Base-by-base conservation (phyloP, 2,329 filamentous ascomycete genomes). In the Arthrobotrys iridis region DNA sequence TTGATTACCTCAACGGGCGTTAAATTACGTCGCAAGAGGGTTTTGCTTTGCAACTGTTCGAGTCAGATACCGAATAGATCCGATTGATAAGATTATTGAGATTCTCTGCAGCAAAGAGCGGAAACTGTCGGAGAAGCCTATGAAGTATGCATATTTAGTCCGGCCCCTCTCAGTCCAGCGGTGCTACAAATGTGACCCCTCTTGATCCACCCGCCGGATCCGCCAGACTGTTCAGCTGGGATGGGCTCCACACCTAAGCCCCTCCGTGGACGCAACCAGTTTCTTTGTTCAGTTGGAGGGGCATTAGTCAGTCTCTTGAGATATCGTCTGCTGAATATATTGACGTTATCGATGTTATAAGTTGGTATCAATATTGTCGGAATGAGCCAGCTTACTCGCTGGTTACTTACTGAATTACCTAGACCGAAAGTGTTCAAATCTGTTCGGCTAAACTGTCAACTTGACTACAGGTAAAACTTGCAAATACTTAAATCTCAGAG, bases 71-170 rank as follows among this genome's bases (percentile, higher is more conserved):
- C 11, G n/a, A 22, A 33, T 58, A 60, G 68, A 74, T 74, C 52
- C 33, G 68, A 74, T 74, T 62, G 68, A 74, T 74, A 66, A 74
- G 68, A 66, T 74, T 37, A 55, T 37, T 33, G 33, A 52, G n/a
- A n/a, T n/a, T n/a, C 4, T 15, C 10, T 13, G 26, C 41, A 30
- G 45, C 43, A 40, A 15, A n/a, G 22, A n/a, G 18, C 63, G 62
- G 62, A 57, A 65, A 45, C 26, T 43, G 46, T 65, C 62, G 62
- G 62, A 55, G 45, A 4, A 11, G 37, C 2, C 11, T 35, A 24
- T 65, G 45, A 4, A 11, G 37, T 2, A 13, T 35, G 35, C 18
- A 26, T 41, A 28, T 6, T 58, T 4, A 40, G n/a, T n/a, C n/a
- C n/a, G n/a, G n/a, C n/a, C n/a, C n/a, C n/a, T n/a, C n/a, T n/a